Evolutionary conservation across 2,329 filamentous ascomycete genomes (phyloP).

Genomic region (Epichloe gansuensis): DNA sequence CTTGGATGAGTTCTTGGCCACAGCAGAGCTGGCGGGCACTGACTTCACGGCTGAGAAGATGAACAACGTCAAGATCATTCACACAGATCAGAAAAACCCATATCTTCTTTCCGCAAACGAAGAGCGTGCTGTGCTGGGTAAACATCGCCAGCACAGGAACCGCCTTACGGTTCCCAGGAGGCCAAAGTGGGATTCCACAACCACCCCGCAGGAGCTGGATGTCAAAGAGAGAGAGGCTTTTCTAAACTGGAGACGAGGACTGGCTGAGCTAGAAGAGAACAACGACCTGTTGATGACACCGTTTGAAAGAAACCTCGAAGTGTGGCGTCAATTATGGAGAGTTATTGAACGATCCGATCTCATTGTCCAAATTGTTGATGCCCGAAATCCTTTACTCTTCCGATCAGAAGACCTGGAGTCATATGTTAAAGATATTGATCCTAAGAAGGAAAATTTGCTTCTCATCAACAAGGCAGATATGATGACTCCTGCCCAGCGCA

Average conservation of each 20-base stretch:
- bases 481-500: slow-evolving; percentile 80
- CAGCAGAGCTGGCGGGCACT: slow-evolving; percentile 91
- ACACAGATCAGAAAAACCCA: slow-evolving; percentile 90
- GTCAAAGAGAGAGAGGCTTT: slow-evolving; percentile 65
- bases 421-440: slow-evolving; percentile 88
- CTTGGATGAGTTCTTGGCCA: slow-evolving; percentile 90
- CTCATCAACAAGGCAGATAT: slow-evolving; percentile 99
- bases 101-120: slow-evolving; percentile 78
- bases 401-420: slow-evolving; percentile 83
- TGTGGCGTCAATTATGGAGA: slow-evolving; percentile 96
- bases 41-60: slow-evolving; percentile 98
- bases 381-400: slow-evolving; percentile 86
- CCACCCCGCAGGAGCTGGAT: slow-evolving; percentile 74
- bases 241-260: slow-evolving; percentile 74
- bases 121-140: slow-evolving; percentile 63
- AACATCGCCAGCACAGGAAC: slow-evolving; percentile 68
- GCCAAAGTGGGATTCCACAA: slow-evolving; percentile 76
- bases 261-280: slow-evolving; percentile 88
- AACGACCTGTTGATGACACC: slow-evolving; percentile 94
- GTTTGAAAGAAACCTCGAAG: slow-evolving; percentile 92
- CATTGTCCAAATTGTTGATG: slow-evolving; percentile 96
- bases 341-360: slow-evolving; percentile 95
- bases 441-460: slow-evolving; percentile 77
- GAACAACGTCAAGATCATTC: slow-evolving; percentile 98
- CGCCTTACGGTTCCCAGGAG: slow-evolving; percentile 80